phyloP scores from a whole-genome alignment of 2,329 filamentous ascomycete genomes.

The Alternaria incomplexa region DNA sequence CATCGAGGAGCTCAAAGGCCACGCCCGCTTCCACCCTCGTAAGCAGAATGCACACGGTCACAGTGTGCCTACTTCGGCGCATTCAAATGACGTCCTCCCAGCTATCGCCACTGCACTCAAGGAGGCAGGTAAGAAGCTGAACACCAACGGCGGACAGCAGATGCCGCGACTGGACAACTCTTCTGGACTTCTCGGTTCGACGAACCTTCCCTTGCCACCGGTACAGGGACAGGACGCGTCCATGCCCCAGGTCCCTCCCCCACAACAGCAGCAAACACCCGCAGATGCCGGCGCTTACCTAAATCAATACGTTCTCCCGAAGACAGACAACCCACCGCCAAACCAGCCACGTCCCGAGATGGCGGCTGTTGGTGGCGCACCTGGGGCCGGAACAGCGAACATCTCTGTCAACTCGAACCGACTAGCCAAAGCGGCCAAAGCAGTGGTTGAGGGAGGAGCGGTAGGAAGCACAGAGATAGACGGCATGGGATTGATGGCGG shows the following conservation, averaged over 20 bases:
- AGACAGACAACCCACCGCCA: constrained; percentile 42
- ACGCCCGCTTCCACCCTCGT: constrained; percentile 39
- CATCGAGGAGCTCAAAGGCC: constrained; percentile 40
- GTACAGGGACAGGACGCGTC: constrained; percentile 29
- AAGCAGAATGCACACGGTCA: constrained; percentile 26
- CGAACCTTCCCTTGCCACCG: constrained; percentile 30
- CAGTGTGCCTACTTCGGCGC: constrained; percentile 19
- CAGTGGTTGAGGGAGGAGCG: constrained; percentile 42
- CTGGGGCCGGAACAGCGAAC: constrained; percentile 38
- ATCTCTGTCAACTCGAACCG: constrained; percentile 39
- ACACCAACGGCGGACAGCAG: constrained; percentile 30
- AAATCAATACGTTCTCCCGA: constrained; percentile 46
- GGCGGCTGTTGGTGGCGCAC: constrained; percentile 44
- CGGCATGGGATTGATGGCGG: constrained; percentile 42
- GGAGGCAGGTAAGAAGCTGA: constrained; percentile 44
- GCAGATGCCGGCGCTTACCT: constrained; percentile 43
- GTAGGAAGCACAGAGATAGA: constrained; percentile 41
- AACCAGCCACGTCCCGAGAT: constrained; percentile 43
- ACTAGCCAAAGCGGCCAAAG: constrained; percentile 44
- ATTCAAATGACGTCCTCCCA: constrained; percentile 40
- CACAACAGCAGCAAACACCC: constrained; percentile 38
- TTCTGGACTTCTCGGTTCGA: constrained; percentile 28
- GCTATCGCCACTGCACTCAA: constrained; percentile 46
- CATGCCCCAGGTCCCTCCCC: constrained; percentile 18
- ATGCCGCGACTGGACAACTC: constrained; percentile 35